Conservation (phyloP, 257 asterid genomes). For the Cynanchum wilfordii region DNA sequence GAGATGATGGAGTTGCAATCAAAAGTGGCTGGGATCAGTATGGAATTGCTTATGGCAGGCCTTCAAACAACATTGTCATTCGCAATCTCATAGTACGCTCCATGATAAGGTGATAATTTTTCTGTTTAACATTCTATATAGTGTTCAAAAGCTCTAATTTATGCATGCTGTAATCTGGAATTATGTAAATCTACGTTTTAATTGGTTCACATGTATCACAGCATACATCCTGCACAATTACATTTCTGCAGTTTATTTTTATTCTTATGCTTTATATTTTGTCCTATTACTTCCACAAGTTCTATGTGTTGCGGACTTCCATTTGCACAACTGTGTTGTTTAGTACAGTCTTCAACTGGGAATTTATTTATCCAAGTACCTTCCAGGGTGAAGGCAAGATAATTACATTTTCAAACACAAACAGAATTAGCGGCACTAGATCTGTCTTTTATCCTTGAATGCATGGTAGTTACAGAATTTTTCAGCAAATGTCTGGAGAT, state of each 20-base stretch:
- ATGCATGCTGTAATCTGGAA: neutral
- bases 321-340: neutral
- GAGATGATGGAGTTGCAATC: conserved; percentile 89
- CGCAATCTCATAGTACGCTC: conserved; percentile 75
- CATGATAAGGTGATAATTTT: conserved; percentile 60
- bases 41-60: conserved; percentile 86
- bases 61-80: conserved; percentile 73
- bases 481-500: neutral
- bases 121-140: neutral
- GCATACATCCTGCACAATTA: neutral
- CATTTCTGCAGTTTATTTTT: neutral
- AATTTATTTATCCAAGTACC: neutral
- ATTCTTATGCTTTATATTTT: neutral
- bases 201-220: neutral
- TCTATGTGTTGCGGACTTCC: neutral
- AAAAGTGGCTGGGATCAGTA: conserved; percentile 99
- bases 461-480: neutral
- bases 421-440: conserved; percentile 1
- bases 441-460: neutral
- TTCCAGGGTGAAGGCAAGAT: neutral
- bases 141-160: neutral
- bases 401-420: neutral
- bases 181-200: neutral
- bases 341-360: neutral
- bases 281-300: neutral